phyloP scores from a whole-genome alignment of 1,139 yeast species.

The Nakaseomyces kungkrabaensis region DNA sequence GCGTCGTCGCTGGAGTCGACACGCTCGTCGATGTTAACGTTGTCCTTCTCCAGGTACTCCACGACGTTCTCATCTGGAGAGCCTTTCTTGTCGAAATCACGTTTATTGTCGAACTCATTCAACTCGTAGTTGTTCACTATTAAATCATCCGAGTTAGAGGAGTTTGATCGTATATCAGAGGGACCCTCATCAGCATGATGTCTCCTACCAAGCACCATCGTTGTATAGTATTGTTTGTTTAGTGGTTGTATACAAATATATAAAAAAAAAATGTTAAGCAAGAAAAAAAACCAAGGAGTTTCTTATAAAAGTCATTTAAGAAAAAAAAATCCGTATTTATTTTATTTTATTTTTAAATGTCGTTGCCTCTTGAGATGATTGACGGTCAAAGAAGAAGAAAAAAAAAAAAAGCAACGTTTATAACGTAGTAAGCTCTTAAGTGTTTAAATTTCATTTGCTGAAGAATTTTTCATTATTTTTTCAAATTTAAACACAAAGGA shows the following conservation, averaged over 20 bases:
- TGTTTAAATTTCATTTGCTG: too few relatives aligned
- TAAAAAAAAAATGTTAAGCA: neutral
- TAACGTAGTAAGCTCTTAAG: too few relatives aligned
- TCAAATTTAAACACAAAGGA: too few relatives aligned
- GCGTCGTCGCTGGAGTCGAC: neutral
- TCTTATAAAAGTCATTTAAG: neutral
- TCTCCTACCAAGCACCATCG: constrained; percentile 2
- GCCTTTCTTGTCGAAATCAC: neutral
- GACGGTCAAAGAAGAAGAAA: too few relatives aligned
- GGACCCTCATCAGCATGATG: neutral
- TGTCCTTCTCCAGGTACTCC: constrained; percentile 1
- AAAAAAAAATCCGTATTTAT: neutral
- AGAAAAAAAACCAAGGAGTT: neutral
- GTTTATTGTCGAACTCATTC: neutral
- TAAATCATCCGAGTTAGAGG: neutral
- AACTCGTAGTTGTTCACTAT: neutral
- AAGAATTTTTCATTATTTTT: too few relatives aligned
- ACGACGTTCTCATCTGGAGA: neutral
- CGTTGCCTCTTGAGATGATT: too few relatives aligned
- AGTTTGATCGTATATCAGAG: neutral
- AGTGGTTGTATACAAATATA: neutral
- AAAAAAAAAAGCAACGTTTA: too few relatives aligned
- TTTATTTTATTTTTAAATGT: neutral
- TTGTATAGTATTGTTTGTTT: neutral
- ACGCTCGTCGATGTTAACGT: constrained; percentile 1